Percentiles rank a stretch among this genome's conserved stretches.
Conservation (phyloP, 73 alveolate species). For the Paramecium sexaurelia region DNA sequence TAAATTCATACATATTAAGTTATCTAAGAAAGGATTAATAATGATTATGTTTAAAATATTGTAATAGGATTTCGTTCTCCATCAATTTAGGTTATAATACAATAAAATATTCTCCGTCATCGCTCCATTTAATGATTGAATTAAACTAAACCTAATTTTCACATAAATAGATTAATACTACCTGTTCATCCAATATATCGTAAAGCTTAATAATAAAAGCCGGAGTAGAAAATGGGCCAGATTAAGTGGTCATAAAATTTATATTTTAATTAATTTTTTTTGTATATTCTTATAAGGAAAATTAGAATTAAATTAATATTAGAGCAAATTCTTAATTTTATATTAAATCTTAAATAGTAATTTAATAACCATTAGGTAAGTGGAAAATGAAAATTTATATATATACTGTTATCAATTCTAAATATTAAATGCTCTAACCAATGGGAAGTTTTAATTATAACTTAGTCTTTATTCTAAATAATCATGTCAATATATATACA, state of each 20-base stretch:
- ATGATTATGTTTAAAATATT: constrained; percentile 36
- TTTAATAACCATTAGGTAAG: too few relatives aligned
- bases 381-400: background rate
- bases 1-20: constrained; percentile 44
- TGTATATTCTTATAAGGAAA: background rate
- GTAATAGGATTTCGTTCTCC: background rate
- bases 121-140: constrained; percentile 9
- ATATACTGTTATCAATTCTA: background rate
- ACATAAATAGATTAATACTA: background rate
- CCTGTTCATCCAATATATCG: constrained; percentile 13
- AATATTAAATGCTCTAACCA: background rate
- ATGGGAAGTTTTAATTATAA: background rate
- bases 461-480: background rate
- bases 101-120: constrained; percentile 42
- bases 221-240: constrained; percentile 45
- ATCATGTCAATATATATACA: background rate
- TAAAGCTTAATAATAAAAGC: constrained; percentile 16
- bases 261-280: background rate
- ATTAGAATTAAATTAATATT: background rate
- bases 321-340: background rate
- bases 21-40: constrained; percentile 14
- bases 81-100: background rate
- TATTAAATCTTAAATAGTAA: background rate
- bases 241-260: background rate
- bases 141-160: background rate